Percentiles rank a stretch among this genome's conserved stretches.
phyloP scores from a whole-genome alignment of 1,284 basidiomycete species.

The Ceratobasidium papillatum region DNA sequence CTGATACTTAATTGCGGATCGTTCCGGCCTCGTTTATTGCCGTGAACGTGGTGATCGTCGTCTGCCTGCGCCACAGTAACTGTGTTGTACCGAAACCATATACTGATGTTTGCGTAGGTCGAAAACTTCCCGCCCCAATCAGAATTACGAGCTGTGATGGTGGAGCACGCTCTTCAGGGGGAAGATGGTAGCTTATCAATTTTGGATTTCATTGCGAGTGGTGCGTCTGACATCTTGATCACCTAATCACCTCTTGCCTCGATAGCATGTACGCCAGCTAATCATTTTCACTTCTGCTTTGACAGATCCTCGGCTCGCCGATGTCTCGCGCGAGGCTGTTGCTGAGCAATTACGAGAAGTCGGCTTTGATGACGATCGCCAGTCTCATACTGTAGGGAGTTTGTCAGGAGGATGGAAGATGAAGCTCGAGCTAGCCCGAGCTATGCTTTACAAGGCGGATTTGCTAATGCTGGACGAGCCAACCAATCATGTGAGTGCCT shows the following conservation, averaged over 20 bases:
- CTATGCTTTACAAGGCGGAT: slow-evolving; percentile 98
- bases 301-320: slow-evolving; percentile 58
- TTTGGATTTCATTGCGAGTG: slow-evolving; percentile 87
- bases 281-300: not conserved
- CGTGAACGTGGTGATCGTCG: not conserved
- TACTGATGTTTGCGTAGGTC: slow-evolving; percentile 51
- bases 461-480: slow-evolving; percentile 62
- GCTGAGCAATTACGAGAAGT: slow-evolving; percentile 82
- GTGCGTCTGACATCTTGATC: slow-evolving; percentile 55
- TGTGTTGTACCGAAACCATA: not conserved
- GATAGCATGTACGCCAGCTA: not conserved
- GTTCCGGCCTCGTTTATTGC: not conserved
- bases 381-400: slow-evolving; percentile 86
- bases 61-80: not conserved
- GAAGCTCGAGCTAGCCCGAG: slow-evolving; percentile 91
- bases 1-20: not conserved
- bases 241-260: not conserved
- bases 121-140: slow-evolving; percentile 95
- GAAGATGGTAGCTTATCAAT: slow-evolving; percentile 85
- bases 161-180: slow-evolving; percentile 94
- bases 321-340: slow-evolving; percentile 73
- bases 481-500: slow-evolving; percentile 83
- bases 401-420: slow-evolving; percentile 99
- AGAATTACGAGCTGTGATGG: slow-evolving; percentile 90
- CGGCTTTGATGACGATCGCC: slow-evolving; percentile 90